Conservation (phyloP, 2,329 filamentous ascomycete genomes). For the Epichloe scottii region DNA sequence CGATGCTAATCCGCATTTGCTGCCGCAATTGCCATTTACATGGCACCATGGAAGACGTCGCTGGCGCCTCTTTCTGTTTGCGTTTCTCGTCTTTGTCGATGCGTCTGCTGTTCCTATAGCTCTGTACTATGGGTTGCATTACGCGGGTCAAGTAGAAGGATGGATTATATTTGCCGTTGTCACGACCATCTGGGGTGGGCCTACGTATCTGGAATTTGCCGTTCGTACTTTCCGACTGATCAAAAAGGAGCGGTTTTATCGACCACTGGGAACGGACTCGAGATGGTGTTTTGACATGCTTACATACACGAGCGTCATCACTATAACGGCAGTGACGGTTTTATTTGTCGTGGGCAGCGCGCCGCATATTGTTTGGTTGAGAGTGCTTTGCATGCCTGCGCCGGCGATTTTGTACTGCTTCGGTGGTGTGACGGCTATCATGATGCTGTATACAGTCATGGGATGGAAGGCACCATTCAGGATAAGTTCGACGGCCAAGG, state of each 20-base stretch:
- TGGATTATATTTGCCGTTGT: conserved; percentile 38
- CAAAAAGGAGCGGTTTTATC: conserved; percentile 34
- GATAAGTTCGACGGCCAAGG: conserved; percentile 51
- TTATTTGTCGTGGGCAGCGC: conserved; percentile 38
- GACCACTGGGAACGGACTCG: conserved; percentile 32
- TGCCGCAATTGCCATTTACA: conserved; percentile 28
- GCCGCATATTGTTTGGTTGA: conserved; percentile 35
- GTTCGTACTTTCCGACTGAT: conserved; percentile 36
- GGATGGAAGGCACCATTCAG: conserved; percentile 42
- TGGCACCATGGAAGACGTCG: conserved; percentile 28
- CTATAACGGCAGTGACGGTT: conserved; percentile 35
- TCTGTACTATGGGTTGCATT: conserved; percentile 38
- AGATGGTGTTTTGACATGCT: conserved; percentile 39
- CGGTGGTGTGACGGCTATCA: conserved; percentile 28
- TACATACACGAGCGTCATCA: conserved; percentile 32
- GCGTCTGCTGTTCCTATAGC: conserved; percentile 33
- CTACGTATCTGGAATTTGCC: conserved; percentile 41
- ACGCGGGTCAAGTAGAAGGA: conserved; percentile 24
- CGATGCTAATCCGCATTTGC: conserved; percentile 23
- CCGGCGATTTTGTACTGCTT: conserved; percentile 37
- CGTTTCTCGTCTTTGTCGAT: conserved; percentile 34
- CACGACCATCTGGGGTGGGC: conserved; percentile 41
- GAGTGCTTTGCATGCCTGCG: conserved; percentile 38
- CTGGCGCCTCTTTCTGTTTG: conserved; percentile 33
- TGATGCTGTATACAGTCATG: conserved; percentile 21